Evolutionary conservation across 2,329 filamentous ascomycete species (phyloP).

Genomic region (Aspergillus oerlinghausenensis): DNA sequence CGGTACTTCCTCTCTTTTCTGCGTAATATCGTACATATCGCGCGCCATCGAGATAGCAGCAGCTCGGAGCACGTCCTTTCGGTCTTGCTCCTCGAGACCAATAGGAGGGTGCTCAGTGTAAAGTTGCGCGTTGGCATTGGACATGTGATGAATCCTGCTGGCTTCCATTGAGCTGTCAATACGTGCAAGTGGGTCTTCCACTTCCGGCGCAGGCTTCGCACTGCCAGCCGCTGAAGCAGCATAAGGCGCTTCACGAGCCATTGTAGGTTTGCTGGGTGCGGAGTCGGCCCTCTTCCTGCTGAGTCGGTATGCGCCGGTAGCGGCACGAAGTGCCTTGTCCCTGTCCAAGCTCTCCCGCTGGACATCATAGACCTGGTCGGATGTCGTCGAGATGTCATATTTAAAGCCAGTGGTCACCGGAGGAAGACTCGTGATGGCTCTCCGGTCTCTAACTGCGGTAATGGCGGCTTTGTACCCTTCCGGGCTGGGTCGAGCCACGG

Average conservation of each 20-base stretch:
- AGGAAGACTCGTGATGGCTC: slow-evolving; percentile 11
- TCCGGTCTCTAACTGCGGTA: slow-evolving; percentile 47
- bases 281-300: slow-evolving; percentile 62
- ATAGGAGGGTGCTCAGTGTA: slow-evolving; percentile 73
- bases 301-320: slow-evolving; percentile 67
- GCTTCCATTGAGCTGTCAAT: slow-evolving; percentile 44
- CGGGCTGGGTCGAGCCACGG: slow-evolving; percentile 47
- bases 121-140: slow-evolving; percentile 69
- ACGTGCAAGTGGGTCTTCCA: slow-evolving; percentile 46
- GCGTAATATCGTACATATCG: slow-evolving; percentile 68
- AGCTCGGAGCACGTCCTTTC: slow-evolving; percentile 68
- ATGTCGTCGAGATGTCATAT: slow-evolving; percentile 54
- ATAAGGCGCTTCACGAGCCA: slow-evolving; percentile 45
- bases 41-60: slow-evolving; percentile 87
- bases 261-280: slow-evolving; percentile 45
- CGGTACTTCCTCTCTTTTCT: slow-evolving; percentile 29
- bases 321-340: slow-evolving; percentile 67
- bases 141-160: slow-evolving; percentile 60
- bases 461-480: slow-evolving; percentile 72
- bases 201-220: slow-evolving; percentile 32
- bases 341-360: slow-evolving; percentile 43
- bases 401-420: slow-evolving; percentile 11
- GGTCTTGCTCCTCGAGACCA: slow-evolving; percentile 65
- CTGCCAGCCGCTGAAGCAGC: slow-evolving; percentile 70
- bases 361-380: slow-evolving; percentile 56